Conservation (phyloP, 371 early-diverging fungal genomes). For the Chytridium lagenaria region DNA sequence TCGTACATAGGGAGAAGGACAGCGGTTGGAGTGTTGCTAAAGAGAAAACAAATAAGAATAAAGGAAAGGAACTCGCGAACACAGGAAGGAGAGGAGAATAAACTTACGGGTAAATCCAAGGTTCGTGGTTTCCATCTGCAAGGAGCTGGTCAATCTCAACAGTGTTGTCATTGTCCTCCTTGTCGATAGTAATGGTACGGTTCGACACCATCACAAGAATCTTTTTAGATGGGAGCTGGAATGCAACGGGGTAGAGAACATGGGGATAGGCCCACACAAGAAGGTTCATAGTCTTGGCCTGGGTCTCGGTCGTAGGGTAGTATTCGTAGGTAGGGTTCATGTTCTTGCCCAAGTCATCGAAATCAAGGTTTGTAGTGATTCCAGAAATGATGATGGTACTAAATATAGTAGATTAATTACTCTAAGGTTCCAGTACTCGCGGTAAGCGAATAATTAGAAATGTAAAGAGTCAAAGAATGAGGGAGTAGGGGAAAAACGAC, state of each 20-base stretch:
- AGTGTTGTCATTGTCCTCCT: conserved; percentile 21
- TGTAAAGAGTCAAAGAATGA: no score
- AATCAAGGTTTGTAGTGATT: conserved; percentile 33
- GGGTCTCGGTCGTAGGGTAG: conserved; percentile 39
- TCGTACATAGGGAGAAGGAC: conserved; percentile 43
- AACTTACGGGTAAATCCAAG: conserved; percentile 41
- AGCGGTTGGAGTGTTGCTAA: conserved; percentile 42
- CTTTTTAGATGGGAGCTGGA: conserved; percentile 43
- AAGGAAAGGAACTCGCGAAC: background rate
- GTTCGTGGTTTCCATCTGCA: conserved; percentile 39
- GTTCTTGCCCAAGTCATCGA: conserved; percentile 26
- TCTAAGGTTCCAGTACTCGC: no score
- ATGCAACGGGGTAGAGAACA: conserved; percentile 46
- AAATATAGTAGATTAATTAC: no score
- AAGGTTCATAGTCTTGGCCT: conserved; percentile 19
- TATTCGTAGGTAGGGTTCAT: conserved; percentile 52
- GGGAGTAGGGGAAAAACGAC: no score
- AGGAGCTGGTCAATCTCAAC: conserved; percentile 24
- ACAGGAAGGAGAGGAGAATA: background rate
- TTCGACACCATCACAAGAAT: conserved; percentile 44
- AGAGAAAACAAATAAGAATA: background rate
- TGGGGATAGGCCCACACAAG: conserved; percentile 44
- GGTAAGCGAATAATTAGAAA: no score
- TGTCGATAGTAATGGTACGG: conserved; percentile 35
- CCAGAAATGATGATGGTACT: conserved; percentile 33